A percentile compares a stretch with the other conserved stretches of the same genome.
phyloP scores from a whole-genome alignment of 2,329 filamentous ascomycete species.

The Lachnellula willkommii region DNA sequence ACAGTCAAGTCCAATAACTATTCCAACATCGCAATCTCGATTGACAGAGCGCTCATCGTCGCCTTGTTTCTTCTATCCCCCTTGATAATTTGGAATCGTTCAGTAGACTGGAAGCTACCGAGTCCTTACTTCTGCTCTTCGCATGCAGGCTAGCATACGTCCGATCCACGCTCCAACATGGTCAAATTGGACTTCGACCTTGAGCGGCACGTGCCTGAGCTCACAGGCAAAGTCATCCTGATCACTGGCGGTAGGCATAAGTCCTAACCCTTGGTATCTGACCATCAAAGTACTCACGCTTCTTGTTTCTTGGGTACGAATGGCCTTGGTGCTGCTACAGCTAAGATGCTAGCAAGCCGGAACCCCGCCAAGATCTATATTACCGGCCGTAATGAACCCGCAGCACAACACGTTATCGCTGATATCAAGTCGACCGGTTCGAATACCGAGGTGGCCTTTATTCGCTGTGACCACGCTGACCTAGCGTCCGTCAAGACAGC shows the following conservation, averaged over 20 bases:
- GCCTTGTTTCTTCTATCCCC: background rate
- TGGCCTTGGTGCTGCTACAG: conserved; percentile 41
- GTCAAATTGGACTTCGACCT: conserved; percentile 29
- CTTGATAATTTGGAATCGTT: background rate
- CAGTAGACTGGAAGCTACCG: background rate
- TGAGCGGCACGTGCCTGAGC: conserved; percentile 32
- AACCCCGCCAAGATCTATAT: conserved; percentile 34
- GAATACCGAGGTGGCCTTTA: conserved; percentile 3
- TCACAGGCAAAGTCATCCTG: conserved; percentile 39
- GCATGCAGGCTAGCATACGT: background rate
- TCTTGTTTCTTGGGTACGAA: conserved; percentile 14
- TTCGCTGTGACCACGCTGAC: conserved; percentile 37
- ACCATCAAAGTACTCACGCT: conserved; percentile 14
- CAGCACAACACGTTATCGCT: conserved; percentile 25
- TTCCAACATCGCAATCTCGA: background rate
- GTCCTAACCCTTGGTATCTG: background rate
- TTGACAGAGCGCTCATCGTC: background rate
- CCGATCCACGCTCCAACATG: conserved; percentile 25
- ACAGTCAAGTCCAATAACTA: background rate
- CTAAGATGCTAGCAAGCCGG: conserved; percentile 37
- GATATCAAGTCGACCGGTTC: conserved; percentile 7
- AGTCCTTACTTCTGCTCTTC: background rate
- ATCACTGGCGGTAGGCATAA: conserved; percentile 37
- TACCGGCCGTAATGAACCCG: conserved; percentile 34
- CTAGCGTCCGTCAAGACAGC: conserved; percentile 39